phyloP scores from a whole-genome alignment of 371 early-diverging fungal genomes.

The Lichtheimia corymbifera region DNA sequence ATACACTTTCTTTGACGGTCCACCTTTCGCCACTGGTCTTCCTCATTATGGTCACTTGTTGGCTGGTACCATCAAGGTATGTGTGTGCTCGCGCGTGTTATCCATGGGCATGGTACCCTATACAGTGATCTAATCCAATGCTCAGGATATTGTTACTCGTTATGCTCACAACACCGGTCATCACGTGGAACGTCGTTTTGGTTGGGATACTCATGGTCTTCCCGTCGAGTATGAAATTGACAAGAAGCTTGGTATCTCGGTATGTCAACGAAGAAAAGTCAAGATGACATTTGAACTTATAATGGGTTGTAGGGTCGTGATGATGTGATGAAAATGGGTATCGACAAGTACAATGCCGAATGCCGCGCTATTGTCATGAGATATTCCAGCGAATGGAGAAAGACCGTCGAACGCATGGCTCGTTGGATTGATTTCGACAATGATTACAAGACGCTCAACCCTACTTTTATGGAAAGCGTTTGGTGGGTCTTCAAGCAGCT shows the following conservation, averaged over 20 bases:
- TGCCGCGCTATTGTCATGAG: constrained; percentile 99
- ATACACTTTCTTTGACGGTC: constrained; percentile 99
- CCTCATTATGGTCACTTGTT: constrained; percentile 99
- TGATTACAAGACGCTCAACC: constrained; percentile 98
- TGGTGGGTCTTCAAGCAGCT: constrained; percentile 99
- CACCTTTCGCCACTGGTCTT: constrained; percentile 99
- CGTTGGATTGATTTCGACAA: constrained; percentile 99
- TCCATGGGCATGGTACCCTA: neutral
- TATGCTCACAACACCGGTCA: constrained; percentile 98
- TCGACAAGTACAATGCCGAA: constrained; percentile 98
- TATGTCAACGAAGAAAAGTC: neutral
- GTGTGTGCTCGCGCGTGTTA: neutral
- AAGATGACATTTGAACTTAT: neutral
- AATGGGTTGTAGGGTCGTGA: constrained; percentile 61
- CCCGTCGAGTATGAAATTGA: constrained; percentile 99
- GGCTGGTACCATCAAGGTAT: constrained; percentile 98
- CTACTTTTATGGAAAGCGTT: constrained; percentile 96
- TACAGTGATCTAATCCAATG: too few relatives aligned
- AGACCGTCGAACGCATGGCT: constrained; percentile 97
- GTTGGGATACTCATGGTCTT: constrained; percentile 99
- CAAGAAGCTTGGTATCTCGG: constrained; percentile 88
- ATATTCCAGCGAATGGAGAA: constrained; percentile 97
- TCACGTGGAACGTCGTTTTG: constrained; percentile 98
- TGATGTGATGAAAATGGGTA: constrained; percentile 97
- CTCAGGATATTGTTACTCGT: constrained; percentile 96